Evolutionary conservation across 805 yeast species (phyloP).

Genomic region (Kregervanrija delftensis): DNA sequence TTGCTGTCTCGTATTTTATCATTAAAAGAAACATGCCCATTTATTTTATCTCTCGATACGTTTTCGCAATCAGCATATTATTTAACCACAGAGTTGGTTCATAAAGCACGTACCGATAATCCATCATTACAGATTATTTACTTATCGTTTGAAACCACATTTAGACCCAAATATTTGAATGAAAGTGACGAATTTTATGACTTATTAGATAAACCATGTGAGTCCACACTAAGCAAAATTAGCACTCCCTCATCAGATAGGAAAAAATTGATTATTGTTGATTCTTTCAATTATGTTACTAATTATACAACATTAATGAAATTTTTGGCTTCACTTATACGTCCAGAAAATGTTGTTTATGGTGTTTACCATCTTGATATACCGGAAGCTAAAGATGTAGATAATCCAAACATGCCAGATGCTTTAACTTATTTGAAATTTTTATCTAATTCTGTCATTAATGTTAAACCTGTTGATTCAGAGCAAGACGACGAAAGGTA

Average conservation of each 20-base stretch:
- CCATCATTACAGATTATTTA: conserved; percentile 33
- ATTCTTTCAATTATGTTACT: conserved; percentile 56
- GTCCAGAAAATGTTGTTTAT: conserved; percentile 39
- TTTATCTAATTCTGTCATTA: conserved; percentile 70
- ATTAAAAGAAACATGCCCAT: conserved; percentile 68
- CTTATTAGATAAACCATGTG: conserved; percentile 25
- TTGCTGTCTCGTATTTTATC: conserved; percentile 60
- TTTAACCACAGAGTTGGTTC: conserved; percentile 52
- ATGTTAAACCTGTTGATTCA: conserved; percentile 40
- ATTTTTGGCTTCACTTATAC: conserved; percentile 22
- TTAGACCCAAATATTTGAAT: conserved; percentile 37
- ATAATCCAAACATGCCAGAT: conserved; percentile 14
- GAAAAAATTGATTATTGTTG: conserved; percentile 46
- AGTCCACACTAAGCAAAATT: conserved; percentile 9
- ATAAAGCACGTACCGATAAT: conserved; percentile 27
- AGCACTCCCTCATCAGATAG: background rate
- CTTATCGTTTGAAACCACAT: conserved; percentile 63
- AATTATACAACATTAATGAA: conserved; percentile 36
- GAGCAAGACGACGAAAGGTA: conserved; percentile 1
- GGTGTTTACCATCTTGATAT: conserved; percentile 41
- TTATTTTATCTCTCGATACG: conserved; percentile 63
- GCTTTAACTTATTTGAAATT: conserved; percentile 37
- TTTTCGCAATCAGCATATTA: conserved; percentile 58
- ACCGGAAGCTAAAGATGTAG: conserved; percentile 14
- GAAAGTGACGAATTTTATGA: conserved; percentile 40